Base-by-base conservation (phyloP, 306 rosid species). In the Ziziphus jujuba region DNA sequence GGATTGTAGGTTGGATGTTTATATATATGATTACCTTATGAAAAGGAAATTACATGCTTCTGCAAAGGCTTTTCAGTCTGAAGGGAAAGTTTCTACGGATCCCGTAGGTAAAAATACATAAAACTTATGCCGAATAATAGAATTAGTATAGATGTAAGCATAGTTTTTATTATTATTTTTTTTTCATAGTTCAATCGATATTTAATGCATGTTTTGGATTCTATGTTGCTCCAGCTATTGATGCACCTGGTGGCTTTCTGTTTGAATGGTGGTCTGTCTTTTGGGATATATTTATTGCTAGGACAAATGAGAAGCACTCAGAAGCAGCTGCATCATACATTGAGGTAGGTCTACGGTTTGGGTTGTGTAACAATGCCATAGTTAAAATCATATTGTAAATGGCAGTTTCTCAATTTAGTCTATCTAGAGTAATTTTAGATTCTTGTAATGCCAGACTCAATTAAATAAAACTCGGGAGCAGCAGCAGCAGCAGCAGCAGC, bases 231-330 rank as follows among this genome's bases (percentile, higher is more conserved):
- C 36, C 74, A 92, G 98, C 81, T 77, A 84, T 84, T 54, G 90
- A 79, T 43, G 92, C 89, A 21, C 95, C 96, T 21, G 66, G 75
- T 36, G 90, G 92, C 58, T 92, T 89, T 85, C 96, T 91, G 75
- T 79, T 80, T 4, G 98, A 91, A 63, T 91, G 98, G 96, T 91
- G 96, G 98, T 80, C 95, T 60, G 90, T 91, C 65, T 91, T 85
- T 64, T 87, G 96, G 95, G 91, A 89, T 66, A 66, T 86, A 50
- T 86, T 77, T 54, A 84, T 86, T 58, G 74, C 89, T 24, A 80
- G 82, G 80, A 67, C 78, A n/a, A 78, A 79, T 66, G 80, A 67
- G 56, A 80, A 84, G 67, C 87, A 80, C 73, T 78, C 92, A 12
- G 96, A 87, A 71, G 69, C 84, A 67, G 95, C 96, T 36, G 56